Evolutionary conservation across 2,329 filamentous ascomycete species (phyloP).

Genomic region (Magnaporthales sp.): DNA sequence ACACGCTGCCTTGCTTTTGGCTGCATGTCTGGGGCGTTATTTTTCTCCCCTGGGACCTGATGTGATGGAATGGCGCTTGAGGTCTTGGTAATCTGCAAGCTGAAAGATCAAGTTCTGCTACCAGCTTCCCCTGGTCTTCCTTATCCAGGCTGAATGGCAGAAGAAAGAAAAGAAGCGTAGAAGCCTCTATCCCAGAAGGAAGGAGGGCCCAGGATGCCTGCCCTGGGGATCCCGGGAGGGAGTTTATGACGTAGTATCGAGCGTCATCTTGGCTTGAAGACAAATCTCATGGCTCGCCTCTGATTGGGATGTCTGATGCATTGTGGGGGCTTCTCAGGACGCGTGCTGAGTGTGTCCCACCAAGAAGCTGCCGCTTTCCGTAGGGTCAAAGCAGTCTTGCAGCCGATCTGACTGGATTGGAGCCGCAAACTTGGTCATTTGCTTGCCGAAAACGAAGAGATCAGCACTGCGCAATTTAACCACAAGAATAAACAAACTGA

Average conservation of each 20-base stretch:
- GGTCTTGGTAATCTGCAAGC: not conserved
- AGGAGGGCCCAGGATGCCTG: not conserved
- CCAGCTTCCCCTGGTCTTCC: not conserved
- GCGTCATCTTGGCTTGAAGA: slow-evolving; percentile 5
- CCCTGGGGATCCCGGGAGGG: not conserved
- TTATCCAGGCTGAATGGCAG: not conserved
- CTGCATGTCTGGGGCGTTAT: not conserved
- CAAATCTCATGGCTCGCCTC: not conserved
- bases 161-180: not conserved
- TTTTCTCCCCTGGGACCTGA: not conserved
- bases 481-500: not conserved
- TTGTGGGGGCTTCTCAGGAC: not conserved
- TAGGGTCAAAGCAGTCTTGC: not conserved
- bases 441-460: not conserved
- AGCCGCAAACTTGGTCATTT: not conserved
- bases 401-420: not conserved
- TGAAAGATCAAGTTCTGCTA: not conserved
- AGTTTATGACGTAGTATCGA: slow-evolving; percentile 5
- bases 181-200: not conserved
- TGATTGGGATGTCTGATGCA: not conserved
- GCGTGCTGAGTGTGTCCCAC: not conserved
- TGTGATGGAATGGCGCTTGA: not conserved
- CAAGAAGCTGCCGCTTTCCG: not conserved
- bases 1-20: not conserved
- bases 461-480: not conserved